These are phyloP conservation scores for Lagenidium sp. DNA, from an alignment of 352 stramenopile species.

Conservation along the genomic window DNA sequence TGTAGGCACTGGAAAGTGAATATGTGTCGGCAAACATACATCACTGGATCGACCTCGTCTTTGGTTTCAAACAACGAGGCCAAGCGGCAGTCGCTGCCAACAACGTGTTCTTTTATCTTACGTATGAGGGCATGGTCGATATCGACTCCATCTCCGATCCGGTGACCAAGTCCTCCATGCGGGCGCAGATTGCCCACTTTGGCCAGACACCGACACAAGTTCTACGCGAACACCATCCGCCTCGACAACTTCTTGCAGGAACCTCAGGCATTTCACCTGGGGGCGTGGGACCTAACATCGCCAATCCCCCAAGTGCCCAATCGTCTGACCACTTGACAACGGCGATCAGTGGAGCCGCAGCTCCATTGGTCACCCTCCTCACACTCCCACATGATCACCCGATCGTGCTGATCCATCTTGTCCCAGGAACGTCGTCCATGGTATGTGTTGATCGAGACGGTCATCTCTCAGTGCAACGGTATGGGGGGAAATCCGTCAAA, in stretches of 20 bases:
- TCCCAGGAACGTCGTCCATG: constrained; percentile 33
- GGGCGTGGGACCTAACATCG: no score
- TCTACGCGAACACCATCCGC: constrained; percentile 81
- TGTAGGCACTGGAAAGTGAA: constrained; percentile 74
- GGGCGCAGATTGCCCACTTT: constrained; percentile 98
- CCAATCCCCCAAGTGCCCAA: background rate
- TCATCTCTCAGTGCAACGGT: constrained; percentile 63
- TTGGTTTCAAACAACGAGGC: constrained; percentile 66
- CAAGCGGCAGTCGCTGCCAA: constrained; percentile 86
- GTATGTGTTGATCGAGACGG: constrained; percentile 63
- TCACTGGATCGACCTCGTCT: constrained; percentile 87
- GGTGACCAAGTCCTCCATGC: constrained; percentile 89
- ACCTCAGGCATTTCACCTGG: no score
- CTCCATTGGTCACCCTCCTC: constrained; percentile 22
- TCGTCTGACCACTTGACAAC: no score
- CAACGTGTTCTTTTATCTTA: constrained; percentile 99
- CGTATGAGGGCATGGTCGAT: constrained; percentile 98
- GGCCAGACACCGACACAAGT: constrained; percentile 97
- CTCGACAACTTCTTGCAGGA: constrained; percentile 21
- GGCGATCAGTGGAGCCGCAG: no score
- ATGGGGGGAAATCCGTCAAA: constrained; percentile 39
- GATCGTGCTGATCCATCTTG: constrained; percentile 39
- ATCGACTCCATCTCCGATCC: constrained; percentile 93
- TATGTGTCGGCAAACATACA: constrained; percentile 79
- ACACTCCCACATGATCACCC: constrained; percentile 50